phyloP scores from a whole-genome alignment of 2,329 filamentous ascomycete species.

The Aspergillus phoenicis region DNA sequence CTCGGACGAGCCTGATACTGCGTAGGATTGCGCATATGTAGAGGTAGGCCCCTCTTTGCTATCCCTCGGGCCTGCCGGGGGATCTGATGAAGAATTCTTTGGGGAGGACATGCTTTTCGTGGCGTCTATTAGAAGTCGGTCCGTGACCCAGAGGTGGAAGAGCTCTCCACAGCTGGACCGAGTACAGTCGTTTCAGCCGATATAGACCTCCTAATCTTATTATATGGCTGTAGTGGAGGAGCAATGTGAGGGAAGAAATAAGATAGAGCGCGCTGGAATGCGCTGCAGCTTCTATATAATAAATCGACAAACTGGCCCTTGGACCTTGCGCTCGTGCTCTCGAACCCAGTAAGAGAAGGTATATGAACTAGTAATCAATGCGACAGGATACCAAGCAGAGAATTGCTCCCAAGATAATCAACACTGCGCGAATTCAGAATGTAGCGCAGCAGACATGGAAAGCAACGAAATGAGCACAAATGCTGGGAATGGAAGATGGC shows the following conservation, averaged over 20 bases:
- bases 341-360: neutral
- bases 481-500: neutral
- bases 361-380: neutral
- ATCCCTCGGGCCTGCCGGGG: constrained; percentile 6
- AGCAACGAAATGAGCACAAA: neutral
- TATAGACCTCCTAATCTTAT: neutral
- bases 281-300: neutral
- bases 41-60: constrained; percentile 17
- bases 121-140: neutral
- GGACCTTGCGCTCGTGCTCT: neutral
- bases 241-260: neutral
- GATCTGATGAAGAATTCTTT: constrained; percentile 1
- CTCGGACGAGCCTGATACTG: constrained; percentile 29
- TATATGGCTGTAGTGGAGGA: neutral
- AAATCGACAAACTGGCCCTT: neutral
- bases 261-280: neutral
- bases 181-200: neutral
- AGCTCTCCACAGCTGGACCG: neutral
- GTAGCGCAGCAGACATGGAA: no score
- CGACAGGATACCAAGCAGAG: neutral
- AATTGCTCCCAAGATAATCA: no score
- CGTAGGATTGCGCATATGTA: constrained; percentile 32
- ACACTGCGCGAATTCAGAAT: no score
- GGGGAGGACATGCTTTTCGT: constrained; percentile 27
- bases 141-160: neutral